Evolutionary conservation across 192 early-diverging fungal genomes (phyloP), one percentile per base, ranked within the genome.

Genomic region (Rhizoclosmatium globosum): DNA sequence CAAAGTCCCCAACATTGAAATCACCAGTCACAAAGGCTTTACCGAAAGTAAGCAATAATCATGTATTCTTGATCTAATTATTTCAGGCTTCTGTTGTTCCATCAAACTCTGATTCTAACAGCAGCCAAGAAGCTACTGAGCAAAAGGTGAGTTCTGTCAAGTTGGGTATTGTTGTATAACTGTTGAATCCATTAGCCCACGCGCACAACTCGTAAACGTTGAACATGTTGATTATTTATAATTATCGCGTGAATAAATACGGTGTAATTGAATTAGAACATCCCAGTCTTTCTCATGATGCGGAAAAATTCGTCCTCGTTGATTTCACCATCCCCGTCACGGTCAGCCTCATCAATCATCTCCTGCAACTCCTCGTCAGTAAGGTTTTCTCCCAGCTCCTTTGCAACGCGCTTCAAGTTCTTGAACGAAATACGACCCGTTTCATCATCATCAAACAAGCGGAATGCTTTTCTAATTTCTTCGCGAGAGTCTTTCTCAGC

Each of bases 341-440:
- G 67, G 72, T 96, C 93, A 3, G 92, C 93, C 78, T 91, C 92
- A 46, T 86, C 85, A 60, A 96, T 92, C 95, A 96, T 95, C 48
- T 91, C 92, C 68, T 93, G 85, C 7, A 94, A 68, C 74, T 96
- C 93, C 64, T 92, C 85, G 44, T 92, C 89, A 2, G 87, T 87
- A 15, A 93, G 79, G 23, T 86, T 84, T 67, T 94, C 93, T 59
- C 92, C 93, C n/a, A 95, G 75, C 78, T 89, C 88, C 65, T 89
- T 89, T 50, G 88, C 88, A 17, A 89, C 88, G 11, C 88, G 77
- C 60, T 87, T 86, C 72, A 96, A 81, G 78, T 96, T 95, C 69
- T 90, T 92, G 68, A 95, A 87, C 47, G 94, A 89, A 59, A 96
- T 96, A 64, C 84, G 89, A 64, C 81, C 90, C 45, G 88, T 93